Conservation (phyloP, 805 yeast species). For the Schwanniomyces occidentalis region DNA sequence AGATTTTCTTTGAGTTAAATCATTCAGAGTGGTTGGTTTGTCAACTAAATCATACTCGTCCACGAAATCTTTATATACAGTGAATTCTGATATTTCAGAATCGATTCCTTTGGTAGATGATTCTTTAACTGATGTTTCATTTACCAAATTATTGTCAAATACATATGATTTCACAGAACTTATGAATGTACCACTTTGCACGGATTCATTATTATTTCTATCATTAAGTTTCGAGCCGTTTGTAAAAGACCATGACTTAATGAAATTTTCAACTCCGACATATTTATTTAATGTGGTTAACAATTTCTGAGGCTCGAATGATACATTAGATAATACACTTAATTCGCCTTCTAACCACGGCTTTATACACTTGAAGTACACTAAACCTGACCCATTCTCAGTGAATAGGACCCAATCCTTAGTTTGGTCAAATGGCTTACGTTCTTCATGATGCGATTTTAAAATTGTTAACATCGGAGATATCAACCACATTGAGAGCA, state of each 20-base stretch:
- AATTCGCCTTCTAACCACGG: slow-evolving; percentile 29
- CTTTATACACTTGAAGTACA: slow-evolving; percentile 25
- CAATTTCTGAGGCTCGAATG: slow-evolving; percentile 5
- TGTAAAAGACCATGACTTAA: too few relatives aligned
- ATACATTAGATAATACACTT: slow-evolving; percentile 4
- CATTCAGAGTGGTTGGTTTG: slow-evolving; percentile 12
- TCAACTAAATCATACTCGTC: slow-evolving; percentile 51
- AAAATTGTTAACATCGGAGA: slow-evolving; percentile 34
- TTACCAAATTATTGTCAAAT: not conserved
- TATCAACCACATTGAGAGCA: slow-evolving; percentile 61
- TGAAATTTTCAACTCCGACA: too few relatives aligned
- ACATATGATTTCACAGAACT: slow-evolving; percentile 1
- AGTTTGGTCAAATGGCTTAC: slow-evolving; percentile 11
- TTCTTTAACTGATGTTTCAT: not conserved
- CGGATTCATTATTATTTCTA: too few relatives aligned
- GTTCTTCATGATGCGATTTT: slow-evolving; percentile 2
- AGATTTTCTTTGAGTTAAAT: slow-evolving; percentile 7
- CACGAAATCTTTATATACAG: slow-evolving; percentile 5
- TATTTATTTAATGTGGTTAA: not conserved
- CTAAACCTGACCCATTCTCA: slow-evolving; percentile 32
- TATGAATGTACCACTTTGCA: not conserved
- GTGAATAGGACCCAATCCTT: slow-evolving; percentile 29
- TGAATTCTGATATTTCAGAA: slow-evolving; percentile 4
- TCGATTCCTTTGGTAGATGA: slow-evolving; percentile 1
- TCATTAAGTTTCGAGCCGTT: too few relatives aligned